Evolutionary conservation across 106 monocot genomes (phyloP), one percentile per base, ranked within the genome.

Genomic region (Cymbidium sinense): DNA sequence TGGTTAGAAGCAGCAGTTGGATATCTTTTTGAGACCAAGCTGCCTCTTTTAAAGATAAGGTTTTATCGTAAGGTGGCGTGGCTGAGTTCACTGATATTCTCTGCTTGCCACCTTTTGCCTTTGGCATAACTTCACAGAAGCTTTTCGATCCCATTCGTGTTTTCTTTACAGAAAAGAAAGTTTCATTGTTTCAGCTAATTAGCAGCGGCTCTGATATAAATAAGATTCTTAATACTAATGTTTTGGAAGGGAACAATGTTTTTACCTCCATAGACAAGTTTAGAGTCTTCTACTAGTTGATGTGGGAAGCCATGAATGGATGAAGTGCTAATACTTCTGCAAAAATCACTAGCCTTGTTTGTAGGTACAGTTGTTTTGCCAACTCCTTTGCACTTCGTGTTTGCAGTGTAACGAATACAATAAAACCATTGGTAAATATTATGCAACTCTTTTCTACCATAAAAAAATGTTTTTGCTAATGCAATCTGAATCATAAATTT

Each of bases 231-330:
- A 71, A 71, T 15, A 71, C 10, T 30, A 34, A 30, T 33, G 5
- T 23, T 58, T n/a, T 58, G 23, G 15, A 33, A 67, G 5, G 67
- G 33, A 67, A 33, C 11, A 37, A 21, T 39, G 37, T 21, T 35
- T 39, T 71, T 71, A 71, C 71, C 71, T 71, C 71, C 29, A 29
- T 34, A 39, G n/a, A 18, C 12, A 20, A 37, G 18, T 36, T 35
- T 71, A 71, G 71, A 39, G 71, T 39, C 36, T 71, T 71, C 37
- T 71, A 19, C 8, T 1, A 71, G 21, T 71, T 71, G 71, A 21
- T 39, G 34, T 18, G 36, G 37, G 5, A 21, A 71, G 71, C 11
- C 70, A 70, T 71, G 71, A 71, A 71, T 71, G n/a, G 34, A 6
- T 20, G 37, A 21, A 71, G 36, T 71, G 36, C 71, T 39, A 0